Evolutionary conservation across 176 grass and related monocot species (phyloP), one percentile per base, ranked within the genome.

Genomic region (Rhynchospora breviuscula): DNA sequence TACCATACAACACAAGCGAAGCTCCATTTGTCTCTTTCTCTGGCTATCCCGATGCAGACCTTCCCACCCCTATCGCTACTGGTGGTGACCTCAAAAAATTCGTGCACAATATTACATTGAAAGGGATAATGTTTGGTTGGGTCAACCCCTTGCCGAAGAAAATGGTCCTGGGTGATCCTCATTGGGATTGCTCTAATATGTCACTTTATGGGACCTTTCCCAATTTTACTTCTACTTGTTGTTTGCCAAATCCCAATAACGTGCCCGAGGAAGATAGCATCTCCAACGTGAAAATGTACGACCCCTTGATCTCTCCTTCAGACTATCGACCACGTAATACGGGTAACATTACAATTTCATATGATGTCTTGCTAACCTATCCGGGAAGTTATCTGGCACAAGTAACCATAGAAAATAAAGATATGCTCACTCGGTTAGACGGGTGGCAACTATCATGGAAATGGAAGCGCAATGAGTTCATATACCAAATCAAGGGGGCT

Each of bases 291-390:
- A 22, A 63, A 31, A 47, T 74, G 4, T 78, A 66, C 21, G 19
- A 43, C 33, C 21, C 33, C 31, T 4, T 21, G 63, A 60, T 18
- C 18, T 13, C 77, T 29, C 26, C 44, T 2, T 60, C 17, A 4
- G 65, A 11, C 22, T 88, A 73, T 83, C 87, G 67, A 29, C 85
- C 75, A 2, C 91, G 91, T 21, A 56, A 85, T 10, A 59, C 81
- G 1, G 94, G 94, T n/a, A 91, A 97, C 83, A 68, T 97, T 22
- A 89, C 90, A 17, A 91, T 97, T 64, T 75, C 84, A 63, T 97
- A 97, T 70, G 91, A 97, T 83, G 91, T 93, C 57, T 17, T 93
- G 47, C 89, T 93, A 73, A 73, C 88, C 51, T 63, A 89, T 79
- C 35, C 66, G 5, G 54, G 65, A 21, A 90, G 45, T 19, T 97